Evolutionary conservation across 352 stramenopile genomes (phyloP).

Genomic region (Hyaloperonospora arabidopsidis): DNA sequence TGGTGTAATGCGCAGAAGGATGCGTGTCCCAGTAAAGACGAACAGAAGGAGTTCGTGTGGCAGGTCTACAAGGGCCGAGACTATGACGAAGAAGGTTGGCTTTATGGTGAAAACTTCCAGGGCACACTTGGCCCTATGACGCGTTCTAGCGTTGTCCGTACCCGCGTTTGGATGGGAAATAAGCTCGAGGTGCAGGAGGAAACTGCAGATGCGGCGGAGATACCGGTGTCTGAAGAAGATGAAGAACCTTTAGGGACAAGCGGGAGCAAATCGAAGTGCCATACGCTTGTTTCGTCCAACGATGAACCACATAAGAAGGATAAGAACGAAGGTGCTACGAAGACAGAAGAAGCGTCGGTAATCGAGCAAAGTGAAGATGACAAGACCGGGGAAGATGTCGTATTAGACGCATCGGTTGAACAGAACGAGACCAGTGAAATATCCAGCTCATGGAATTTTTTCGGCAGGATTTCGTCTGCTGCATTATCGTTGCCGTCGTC

Average conservation of each 20-base stretch:
- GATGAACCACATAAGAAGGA: conserved; percentile 4
- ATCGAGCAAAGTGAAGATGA: not conserved
- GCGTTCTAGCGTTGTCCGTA: conserved; percentile 59
- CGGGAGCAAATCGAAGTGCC: conserved; percentile 26
- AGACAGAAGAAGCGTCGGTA: not conserved
- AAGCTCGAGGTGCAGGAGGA: conserved; percentile 29
- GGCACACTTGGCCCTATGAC: conserved; percentile 60
- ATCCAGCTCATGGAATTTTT: conserved; percentile 37
- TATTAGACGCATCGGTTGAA: conserved; percentile 4
- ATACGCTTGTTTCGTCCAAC: conserved; percentile 31
- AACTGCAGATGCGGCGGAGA: not conserved
- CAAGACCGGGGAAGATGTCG: too few relatives aligned
- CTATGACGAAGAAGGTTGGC: conserved; percentile 81
- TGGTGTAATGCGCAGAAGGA: conserved; percentile 51
- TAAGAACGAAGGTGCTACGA: conserved; percentile 1
- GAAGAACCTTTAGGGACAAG: conserved; percentile 12
- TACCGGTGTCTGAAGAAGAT: not conserved
- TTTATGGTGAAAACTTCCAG: conserved; percentile 66
- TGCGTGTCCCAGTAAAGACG: conserved; percentile 39
- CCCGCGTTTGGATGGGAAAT: conserved; percentile 65
- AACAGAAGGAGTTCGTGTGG: conserved; percentile 60
- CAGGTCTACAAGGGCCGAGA: conserved; percentile 76
- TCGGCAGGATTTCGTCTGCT: conserved; percentile 51
- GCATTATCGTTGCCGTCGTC: conserved; percentile 55
- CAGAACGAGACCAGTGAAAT: conserved; percentile 15